Base-by-base conservation (phyloP, 2,329 filamentous ascomycete genomes). In the Fusarium mundagurra region DNA sequence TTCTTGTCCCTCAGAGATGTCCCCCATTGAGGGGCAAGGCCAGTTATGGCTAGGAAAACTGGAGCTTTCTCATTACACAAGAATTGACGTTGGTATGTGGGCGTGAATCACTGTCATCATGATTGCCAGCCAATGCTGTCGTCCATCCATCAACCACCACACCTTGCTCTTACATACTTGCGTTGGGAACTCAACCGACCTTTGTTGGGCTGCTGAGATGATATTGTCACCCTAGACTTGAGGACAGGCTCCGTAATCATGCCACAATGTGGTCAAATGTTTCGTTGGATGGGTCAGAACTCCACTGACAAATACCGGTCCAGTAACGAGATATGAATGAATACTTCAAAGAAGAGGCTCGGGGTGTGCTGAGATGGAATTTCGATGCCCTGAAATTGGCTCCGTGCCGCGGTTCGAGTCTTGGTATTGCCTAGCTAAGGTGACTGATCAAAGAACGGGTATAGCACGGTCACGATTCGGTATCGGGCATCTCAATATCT, bases 281-380 rank as follows among this genome's bases (percentile, higher is more conserved):
- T 47, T 38, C 73, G 64, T 54, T 69, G 60, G 72, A 58, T 62
- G 62, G 43, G 51, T 36, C 54, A 43, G 44, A 51, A 58, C 58
- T 70, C 67, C 67, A 70, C 58, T 58, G 55, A 72, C 51, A 64
- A 66, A 62, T 68, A 63, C 68, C 61, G 55, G 48, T 47, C 31
- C 24, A 36, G 45, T 39, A 20, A 59, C 45, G 39, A 47, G 29
- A 47, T 34, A 36, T 27, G 34, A 34, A 48, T 29, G 27, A 47
- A 29, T 29, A 29, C 51, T 22, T 60, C 17, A 31, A 51, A 27
- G 29, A 39, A 58, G 48, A 69, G 55, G 36, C 33, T 44, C 29
- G 24, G 20, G 47, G 44, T 33, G 50, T 29, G 39, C 51, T 44
- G 36, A 55, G 29, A 41, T 17, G 48, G 59, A 55, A 48, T 47